Evolutionary conservation across 73 alveolate genomes (phyloP).

Genomic region (Stentor coeruleus): DNA sequence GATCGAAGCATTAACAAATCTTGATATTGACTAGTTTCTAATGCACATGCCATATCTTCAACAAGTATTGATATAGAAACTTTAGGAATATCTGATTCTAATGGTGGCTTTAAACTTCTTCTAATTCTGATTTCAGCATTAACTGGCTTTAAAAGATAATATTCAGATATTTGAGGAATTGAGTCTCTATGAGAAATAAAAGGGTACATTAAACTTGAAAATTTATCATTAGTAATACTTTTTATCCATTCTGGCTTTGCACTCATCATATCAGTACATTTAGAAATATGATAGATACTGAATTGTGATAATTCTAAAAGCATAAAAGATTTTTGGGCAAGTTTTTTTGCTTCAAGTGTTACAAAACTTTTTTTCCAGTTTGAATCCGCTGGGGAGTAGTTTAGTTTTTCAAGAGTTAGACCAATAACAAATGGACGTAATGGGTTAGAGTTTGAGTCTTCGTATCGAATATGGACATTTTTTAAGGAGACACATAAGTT

Average conservation of each 20-base stretch:
- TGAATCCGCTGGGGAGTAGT: conserved; percentile 8
- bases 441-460: conserved; percentile 17
- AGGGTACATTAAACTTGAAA: neutral
- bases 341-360: neutral
- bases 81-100: conserved; percentile 21
- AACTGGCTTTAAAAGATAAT: neutral
- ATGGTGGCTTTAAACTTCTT: conserved; percentile 27
- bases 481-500: conserved; percentile 14
- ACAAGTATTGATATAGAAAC: conserved; percentile 2
- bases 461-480: conserved; percentile 17
- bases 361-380: neutral
- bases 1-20: conserved; percentile 17
- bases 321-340: conserved; percentile 16
- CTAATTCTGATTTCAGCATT: conserved; percentile 9
- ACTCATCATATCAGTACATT: conserved; percentile 2
- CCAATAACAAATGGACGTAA: conserved; percentile 17
- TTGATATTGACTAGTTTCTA: conserved; percentile 14
- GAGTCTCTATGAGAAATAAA: conserved; percentile 18
- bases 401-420: neutral
- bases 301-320: conserved; percentile 1
- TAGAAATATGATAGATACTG: conserved; percentile 6
- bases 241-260: neutral
- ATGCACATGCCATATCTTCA: conserved; percentile 22
- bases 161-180: conserved; percentile 8
- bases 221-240: conserved; percentile 12